Percentiles rank a stretch among this genome's conserved stretches.
Evolutionary conservation across 495 filamentous ascomycete genomes (phyloP).

Genomic region (Lasiosphaeris hirsuta): DNA sequence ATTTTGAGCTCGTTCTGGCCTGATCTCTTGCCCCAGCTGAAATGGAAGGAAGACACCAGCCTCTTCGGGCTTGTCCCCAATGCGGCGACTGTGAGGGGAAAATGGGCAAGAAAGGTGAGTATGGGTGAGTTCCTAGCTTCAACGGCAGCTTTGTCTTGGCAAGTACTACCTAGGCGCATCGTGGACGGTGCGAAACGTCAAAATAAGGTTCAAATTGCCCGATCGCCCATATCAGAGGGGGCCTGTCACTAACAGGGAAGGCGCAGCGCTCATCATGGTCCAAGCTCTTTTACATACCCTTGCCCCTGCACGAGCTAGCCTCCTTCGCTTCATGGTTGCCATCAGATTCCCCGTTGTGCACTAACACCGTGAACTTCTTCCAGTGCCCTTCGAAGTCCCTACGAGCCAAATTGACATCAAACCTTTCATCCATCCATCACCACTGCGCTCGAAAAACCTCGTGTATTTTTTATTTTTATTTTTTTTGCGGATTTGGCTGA

Average conservation of each 20-base stretch:
- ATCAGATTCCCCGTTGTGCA: too few species aligned
- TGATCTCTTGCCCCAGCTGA: neutral
- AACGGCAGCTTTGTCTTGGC: neutral
- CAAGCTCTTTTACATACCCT: neutral
- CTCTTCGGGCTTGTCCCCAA: too few species aligned
- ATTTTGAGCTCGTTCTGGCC: neutral
- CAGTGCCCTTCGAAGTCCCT: too few species aligned
- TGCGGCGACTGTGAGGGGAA: neutral
- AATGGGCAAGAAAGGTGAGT: neutral
- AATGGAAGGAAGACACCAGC: neutral
- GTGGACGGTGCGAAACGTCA: conserved; percentile 7
- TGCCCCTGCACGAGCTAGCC: neutral
- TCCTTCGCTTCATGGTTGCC: too few species aligned
- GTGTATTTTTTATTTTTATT: too few species aligned
- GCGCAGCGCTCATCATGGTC: neutral
- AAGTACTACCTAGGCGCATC: neutral
- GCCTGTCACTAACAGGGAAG: conserved; percentile 1
- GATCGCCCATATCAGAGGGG: neutral
- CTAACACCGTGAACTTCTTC: too few species aligned
- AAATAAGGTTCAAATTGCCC: conserved; percentile 3
- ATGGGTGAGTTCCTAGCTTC: neutral
- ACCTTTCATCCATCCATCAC: neutral
- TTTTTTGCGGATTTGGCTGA: neutral
- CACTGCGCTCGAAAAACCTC: neutral
- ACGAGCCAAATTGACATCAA: neutral